phyloP scores from a whole-genome alignment of 2,329 filamentous ascomycete species.

The Penicillium glabrum region DNA sequence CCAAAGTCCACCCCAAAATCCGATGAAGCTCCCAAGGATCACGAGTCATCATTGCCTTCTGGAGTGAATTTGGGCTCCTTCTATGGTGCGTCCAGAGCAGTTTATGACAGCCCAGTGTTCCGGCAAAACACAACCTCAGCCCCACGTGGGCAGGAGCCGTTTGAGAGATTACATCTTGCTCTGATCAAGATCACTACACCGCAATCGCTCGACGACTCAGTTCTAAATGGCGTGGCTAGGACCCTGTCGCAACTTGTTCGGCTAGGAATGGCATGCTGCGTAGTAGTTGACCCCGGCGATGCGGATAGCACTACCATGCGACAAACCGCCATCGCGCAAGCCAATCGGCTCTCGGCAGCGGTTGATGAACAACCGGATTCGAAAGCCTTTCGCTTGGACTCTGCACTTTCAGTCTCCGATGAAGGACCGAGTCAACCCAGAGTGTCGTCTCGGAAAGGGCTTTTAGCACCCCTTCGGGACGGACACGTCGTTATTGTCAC shows the following conservation, averaged over 20 bases:
- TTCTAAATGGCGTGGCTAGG: constrained; percentile 72
- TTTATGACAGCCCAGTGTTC: constrained; percentile 62
- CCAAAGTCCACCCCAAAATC: constrained; percentile 34
- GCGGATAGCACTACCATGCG: constrained; percentile 42
- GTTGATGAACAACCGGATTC: constrained; percentile 69
- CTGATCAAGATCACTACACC: constrained; percentile 80
- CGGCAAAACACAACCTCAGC: constrained; percentile 51
- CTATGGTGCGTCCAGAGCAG: constrained; percentile 58
- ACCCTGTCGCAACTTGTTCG: constrained; percentile 81
- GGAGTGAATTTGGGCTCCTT: constrained; percentile 63
- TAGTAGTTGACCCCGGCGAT: constrained; percentile 72
- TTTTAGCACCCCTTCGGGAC: constrained; percentile 66
- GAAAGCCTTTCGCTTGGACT: constrained; percentile 68
- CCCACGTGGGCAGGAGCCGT: constrained; percentile 35
- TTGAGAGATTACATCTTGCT: constrained; percentile 68
- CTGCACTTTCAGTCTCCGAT: constrained; percentile 47
- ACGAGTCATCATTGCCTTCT: constrained; percentile 25
- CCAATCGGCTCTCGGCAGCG: constrained; percentile 70
- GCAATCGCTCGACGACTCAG: constrained; percentile 67
- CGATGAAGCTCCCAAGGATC: constrained; percentile 24
- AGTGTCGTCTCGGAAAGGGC: constrained; percentile 48
- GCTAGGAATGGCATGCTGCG: constrained; percentile 76
- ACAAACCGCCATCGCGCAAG: constrained; percentile 60
- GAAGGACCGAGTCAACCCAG: constrained; percentile 34
- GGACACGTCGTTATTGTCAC: constrained; percentile 71